Conservation (phyloP, 306 rosid genomes). For the Citrullus colocynthis region DNA sequence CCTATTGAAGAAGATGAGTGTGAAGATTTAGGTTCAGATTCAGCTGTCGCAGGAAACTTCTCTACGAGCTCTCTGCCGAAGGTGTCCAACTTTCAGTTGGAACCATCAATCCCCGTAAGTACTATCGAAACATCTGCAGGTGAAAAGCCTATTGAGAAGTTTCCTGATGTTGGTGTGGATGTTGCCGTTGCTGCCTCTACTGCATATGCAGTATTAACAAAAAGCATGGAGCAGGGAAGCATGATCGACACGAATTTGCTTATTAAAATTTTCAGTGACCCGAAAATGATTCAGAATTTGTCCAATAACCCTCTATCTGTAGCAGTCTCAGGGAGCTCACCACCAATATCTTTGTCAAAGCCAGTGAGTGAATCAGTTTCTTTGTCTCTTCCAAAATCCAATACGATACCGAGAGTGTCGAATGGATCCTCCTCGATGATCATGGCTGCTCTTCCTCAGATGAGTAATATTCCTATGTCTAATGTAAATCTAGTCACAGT, state of each 20-base stretch:
- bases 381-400: conserved; percentile 9
- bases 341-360: conserved; percentile 10
- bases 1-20: conserved; percentile 51
- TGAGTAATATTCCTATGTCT: conserved; percentile 5
- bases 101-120: not conserved
- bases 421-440: conserved; percentile 10
- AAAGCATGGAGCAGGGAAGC: conserved; percentile 36
- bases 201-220: conserved; percentile 29
- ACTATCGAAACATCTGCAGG: conserved; percentile 1
- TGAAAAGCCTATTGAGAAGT: conserved; percentile 10
- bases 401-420: conserved; percentile 3
- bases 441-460: conserved; percentile 16
- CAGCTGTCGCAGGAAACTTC: conserved; percentile 7
- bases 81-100: conserved; percentile 3
- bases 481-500: conserved; percentile 16
- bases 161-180: conserved; percentile 23
- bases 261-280: conserved; percentile 42
- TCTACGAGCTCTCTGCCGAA: conserved; percentile 8
- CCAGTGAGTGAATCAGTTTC: conserved; percentile 13
- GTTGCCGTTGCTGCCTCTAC: conserved; percentile 30
- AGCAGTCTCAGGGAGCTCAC: not conserved
- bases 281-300: conserved; percentile 46
- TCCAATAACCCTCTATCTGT: not conserved
- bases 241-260: conserved; percentile 47
- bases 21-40: conserved; percentile 8